Base-by-base conservation (phyloP, 805 yeast genomes). In the Saccharomycopsis fodiens region DNA sequence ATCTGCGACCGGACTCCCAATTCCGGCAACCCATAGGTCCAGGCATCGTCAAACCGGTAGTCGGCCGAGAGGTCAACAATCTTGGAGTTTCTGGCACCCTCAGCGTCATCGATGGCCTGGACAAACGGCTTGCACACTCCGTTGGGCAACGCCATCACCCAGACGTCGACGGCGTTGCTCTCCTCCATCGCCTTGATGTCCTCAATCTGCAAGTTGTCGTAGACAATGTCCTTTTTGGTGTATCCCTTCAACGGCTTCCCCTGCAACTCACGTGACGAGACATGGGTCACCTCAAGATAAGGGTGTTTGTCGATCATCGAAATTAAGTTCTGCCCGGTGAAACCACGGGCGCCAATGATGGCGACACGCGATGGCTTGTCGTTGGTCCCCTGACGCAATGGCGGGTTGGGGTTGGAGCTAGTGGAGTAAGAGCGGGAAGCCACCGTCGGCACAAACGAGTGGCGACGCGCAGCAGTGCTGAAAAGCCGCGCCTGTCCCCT, bases 141-240 rank as follows among this genome's bases (percentile, higher is more conserved):
- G 62, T 93, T 93, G 53, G 99, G 99, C 58, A 93, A 74, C 1
- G 98, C 98, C 98, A 94, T 93, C 22, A 94, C 95, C 98, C 99
- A 93, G 43, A 89, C 82, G 59, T 93, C 98, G 48, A 93, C 85
- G 44, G 77, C 85, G 41, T 79, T 77, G 40, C 78, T 69, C 53
- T 79, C 73, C 65, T 91, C 98, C 52, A 93, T 67, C 53, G 70
- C 67, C 59, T 78, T 78, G 54, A 93, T 82, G 56, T 93, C 97
- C 58, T 87, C 96, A 38, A 82, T 74, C 60, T 82, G 89, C 56
- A 93, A 71, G 65, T 89, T 93, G 51, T 85, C 85, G 66, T 93
- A 93, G 44, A 75, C 72, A 45, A 91, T 76, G 48, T 84, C 78
- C 45, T 75, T 71, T 67, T 91, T 93, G 59, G 79, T 80, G 73